These are phyloP conservation scores for Hansenula sp. DNA, from an alignment of 1,139 yeast genomes.

Conservation along the genomic window DNA sequence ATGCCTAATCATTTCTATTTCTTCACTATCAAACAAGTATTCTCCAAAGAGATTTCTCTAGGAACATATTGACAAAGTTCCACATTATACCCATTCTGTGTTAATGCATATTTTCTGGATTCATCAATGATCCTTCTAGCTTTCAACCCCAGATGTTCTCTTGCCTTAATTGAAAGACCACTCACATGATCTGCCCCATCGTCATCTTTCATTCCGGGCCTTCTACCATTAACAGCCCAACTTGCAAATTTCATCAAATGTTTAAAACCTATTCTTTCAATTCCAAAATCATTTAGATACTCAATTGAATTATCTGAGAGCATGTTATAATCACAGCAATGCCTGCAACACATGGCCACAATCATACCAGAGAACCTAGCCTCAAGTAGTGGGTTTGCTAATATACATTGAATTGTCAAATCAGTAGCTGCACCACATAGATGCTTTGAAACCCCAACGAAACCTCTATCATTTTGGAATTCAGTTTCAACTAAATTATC, in stretches of 20 bases:
- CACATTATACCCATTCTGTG: slow-evolving; percentile 34
- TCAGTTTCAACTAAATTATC: slow-evolving; percentile 38
- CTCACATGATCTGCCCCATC: slow-evolving; percentile 39
- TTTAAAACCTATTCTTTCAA: slow-evolving; percentile 41
- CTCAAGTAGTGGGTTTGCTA: slow-evolving; percentile 34
- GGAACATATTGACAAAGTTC: slow-evolving; percentile 59
- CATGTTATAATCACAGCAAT: slow-evolving; percentile 49
- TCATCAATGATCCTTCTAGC: slow-evolving; percentile 73
- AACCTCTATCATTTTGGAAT: slow-evolving; percentile 20
- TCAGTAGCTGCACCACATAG: slow-evolving; percentile 95
- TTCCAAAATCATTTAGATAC: slow-evolving; percentile 21
- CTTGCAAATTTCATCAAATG: slow-evolving; percentile 65
- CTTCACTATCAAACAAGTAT: slow-evolving; percentile 50
- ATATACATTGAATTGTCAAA: slow-evolving; percentile 65
- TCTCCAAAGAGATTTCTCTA: slow-evolving; percentile 61
- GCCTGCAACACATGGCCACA: slow-evolving; percentile 95
- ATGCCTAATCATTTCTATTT: not conserved
- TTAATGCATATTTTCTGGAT: slow-evolving; percentile 48
- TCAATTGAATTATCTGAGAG: slow-evolving; percentile 11
- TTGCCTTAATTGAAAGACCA: slow-evolving; percentile 38
- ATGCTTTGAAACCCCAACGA: slow-evolving; percentile 78
- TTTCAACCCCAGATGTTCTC: slow-evolving; percentile 56
- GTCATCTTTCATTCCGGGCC: slow-evolving; percentile 33
- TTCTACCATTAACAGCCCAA: slow-evolving; percentile 80
- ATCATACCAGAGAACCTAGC: slow-evolving; percentile 48